Evolutionary conservation across 1,284 basidiomycete species (phyloP), one percentile per base, ranked within the genome.

Genomic region (Moniliella sp.): DNA sequence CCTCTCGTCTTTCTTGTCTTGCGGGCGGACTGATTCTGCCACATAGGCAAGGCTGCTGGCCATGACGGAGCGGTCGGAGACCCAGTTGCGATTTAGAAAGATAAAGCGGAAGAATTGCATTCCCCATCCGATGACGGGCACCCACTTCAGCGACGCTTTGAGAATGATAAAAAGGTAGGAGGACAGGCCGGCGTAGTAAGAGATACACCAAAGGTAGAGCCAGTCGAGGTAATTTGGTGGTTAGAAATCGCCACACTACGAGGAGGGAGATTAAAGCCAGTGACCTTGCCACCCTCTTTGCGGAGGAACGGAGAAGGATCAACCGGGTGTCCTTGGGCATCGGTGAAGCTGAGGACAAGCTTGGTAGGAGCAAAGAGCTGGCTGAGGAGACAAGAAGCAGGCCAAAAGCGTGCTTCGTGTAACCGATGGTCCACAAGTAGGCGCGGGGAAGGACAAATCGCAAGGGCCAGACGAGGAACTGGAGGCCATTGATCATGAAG

Each of bases 101-200:
- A 50, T 52, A 55, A n/a, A 55, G 11, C 40, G 41, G 34, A 28
- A 55, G 39, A 52, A 55, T 25, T 50, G 47, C 51, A 55, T 55
- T 4, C 40, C 34, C 42, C 47, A 47, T 1, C 50, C 50, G 10
- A 54, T 28, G 17, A 54, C 38, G 2, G 50, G 50, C 8, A 50
- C 39, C 47, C 48, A 50, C 23, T 52, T 49, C 11, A 48, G 31
- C 14, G 31, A 35, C 16, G 43, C 38, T 19, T 49, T 52, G 18
- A 55, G 36, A 21, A 55, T 45, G 35, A 55, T 55, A 13, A 42
- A 27, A 18, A 55, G 45, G 17, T 29, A 32, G 15, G 45, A 45
- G 2, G 39, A 45, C n/a, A 46, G 13, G 37, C 45, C 42, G 2
- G 41, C 39, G 28, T 46, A 50, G 37, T 52, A 52, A 1, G 50